These are phyloP conservation scores for Populus hybrid DNA, from an alignment of 441 rosid genomes.

Conservation along the genomic window DNA sequence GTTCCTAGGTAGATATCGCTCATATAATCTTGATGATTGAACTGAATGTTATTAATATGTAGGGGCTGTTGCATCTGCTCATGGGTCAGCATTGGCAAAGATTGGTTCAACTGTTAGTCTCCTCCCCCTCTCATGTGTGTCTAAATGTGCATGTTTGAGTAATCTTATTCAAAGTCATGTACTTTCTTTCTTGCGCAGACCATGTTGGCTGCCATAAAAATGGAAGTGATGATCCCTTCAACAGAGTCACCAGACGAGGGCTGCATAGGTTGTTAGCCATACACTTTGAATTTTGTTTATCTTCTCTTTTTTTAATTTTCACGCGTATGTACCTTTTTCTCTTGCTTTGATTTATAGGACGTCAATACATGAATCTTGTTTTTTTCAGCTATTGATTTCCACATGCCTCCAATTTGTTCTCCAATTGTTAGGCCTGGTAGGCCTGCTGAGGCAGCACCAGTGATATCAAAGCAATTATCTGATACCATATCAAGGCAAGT, in stretches of 20 bases:
- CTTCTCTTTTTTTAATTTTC: neutral
- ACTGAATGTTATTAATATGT: constrained; percentile 10
- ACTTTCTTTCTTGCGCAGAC: constrained; percentile 40
- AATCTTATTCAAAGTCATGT: neutral
- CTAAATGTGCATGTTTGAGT: neutral
- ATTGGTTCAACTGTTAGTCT: constrained; percentile 83
- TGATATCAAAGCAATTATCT: constrained; percentile 69
- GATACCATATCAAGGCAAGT: constrained; percentile 69
- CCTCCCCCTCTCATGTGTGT: neutral
- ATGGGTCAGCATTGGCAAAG: constrained; percentile 87
- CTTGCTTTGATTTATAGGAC: constrained; percentile 13
- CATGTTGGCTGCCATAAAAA: constrained; percentile 85
- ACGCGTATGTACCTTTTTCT: neutral
- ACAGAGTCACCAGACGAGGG: constrained; percentile 76
- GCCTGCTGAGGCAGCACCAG: constrained; percentile 86
- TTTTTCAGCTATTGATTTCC: constrained; percentile 74
- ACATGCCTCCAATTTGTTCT: constrained; percentile 96
- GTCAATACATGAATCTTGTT: constrained; percentile 8
- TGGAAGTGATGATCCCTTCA: constrained; percentile 94
- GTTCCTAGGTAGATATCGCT: neutral
- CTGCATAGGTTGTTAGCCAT: constrained; percentile 50
- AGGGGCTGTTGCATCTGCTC: constrained; percentile 89
- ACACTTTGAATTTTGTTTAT: constrained; percentile 2
- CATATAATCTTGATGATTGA: neutral
- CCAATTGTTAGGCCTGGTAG: constrained; percentile 90